These are phyloP conservation scores for Entelexis paramagnoliae DNA, from an alignment of 1,139 yeast species.

Conservation along the genomic window DNA sequence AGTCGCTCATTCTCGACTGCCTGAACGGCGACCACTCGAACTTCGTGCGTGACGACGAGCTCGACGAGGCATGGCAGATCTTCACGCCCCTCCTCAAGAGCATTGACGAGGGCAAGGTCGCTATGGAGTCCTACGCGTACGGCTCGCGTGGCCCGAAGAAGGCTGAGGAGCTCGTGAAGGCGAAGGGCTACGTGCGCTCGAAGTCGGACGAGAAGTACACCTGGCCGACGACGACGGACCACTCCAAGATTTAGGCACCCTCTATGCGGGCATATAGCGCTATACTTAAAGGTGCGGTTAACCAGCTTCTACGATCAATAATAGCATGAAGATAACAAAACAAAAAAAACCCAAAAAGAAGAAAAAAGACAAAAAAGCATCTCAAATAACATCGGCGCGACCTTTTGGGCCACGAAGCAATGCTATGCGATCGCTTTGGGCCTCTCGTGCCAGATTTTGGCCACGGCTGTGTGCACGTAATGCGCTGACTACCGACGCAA, in stretches of 20 bases:
- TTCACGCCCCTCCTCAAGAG: conserved; percentile 82
- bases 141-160: conserved; percentile 84
- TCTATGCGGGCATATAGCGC: conserved; percentile 1
- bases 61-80: conserved; percentile 83
- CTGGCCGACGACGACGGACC: conserved; percentile 20
- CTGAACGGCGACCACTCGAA: conserved; percentile 88
- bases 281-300: neutral
- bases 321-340: too few species aligned
- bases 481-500: too few species aligned
- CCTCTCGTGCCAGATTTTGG: too few species aligned
- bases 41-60: conserved; percentile 95
- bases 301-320: neutral
- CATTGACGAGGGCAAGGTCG: conserved; percentile 48
- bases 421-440: too few species aligned
- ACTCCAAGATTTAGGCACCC: conserved; percentile 10
- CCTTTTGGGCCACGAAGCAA: too few species aligned
- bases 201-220: conserved; percentile 18
- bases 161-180: conserved; percentile 49
- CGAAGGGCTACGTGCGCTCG: conserved; percentile 46
- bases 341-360: too few species aligned
- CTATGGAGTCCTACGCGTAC: conserved; percentile 68
- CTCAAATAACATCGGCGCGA: too few species aligned
- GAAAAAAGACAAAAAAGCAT: too few species aligned
- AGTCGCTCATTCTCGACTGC: conserved; percentile 86
- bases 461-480: too few species aligned